Conservation (phyloP, 208 protist species). For the Endotrypanum monterogeii region DNA sequence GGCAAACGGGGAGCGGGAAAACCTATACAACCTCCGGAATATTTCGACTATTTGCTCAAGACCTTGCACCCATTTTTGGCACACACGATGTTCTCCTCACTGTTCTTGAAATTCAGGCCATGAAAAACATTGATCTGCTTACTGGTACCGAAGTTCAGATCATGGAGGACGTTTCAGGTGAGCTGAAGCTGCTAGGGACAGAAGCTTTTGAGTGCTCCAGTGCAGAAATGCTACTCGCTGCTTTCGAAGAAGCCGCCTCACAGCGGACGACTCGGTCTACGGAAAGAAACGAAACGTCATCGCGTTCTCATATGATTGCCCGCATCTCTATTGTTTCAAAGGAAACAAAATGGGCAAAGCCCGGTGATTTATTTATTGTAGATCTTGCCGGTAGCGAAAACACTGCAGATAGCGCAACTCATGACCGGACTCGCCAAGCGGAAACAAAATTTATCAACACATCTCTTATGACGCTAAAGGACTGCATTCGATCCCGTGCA, state of each 20-base stretch:
- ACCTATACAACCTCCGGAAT: slow-evolving; percentile 87
- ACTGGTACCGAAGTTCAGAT: slow-evolving; percentile 80
- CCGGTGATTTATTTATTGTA: slow-evolving; percentile 83
- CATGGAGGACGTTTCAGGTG: slow-evolving; percentile 79
- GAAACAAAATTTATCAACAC: slow-evolving; percentile 93
- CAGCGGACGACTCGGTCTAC: slow-evolving; percentile 80
- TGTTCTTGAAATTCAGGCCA: slow-evolving; percentile 82
- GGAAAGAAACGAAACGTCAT: slow-evolving; percentile 82
- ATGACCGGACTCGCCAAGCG: slow-evolving; percentile 79
- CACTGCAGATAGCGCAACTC: slow-evolving; percentile 86
- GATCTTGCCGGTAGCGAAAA: slow-evolving; percentile 92
- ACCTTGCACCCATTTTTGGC: slow-evolving; percentile 61
- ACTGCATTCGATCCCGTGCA: slow-evolving; percentile 84
- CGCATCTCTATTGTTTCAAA: slow-evolving; percentile 81
- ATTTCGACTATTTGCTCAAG: slow-evolving; percentile 60
- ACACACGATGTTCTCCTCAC: slow-evolving; percentile 77
- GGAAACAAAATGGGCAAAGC: slow-evolving; percentile 81
- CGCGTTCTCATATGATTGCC: slow-evolving; percentile 88
- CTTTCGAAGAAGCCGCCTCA: slow-evolving; percentile 76
- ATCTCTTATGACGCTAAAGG: slow-evolving; percentile 93
- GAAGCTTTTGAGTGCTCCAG: slow-evolving; percentile 83
- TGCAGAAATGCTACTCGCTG: slow-evolving; percentile 76
- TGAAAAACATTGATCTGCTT: slow-evolving; percentile 82
- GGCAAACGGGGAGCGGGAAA: slow-evolving; percentile 92
- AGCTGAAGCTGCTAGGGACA: slow-evolving; percentile 73